Evolutionary conservation across 306 rosid genomes (phyloP), one percentile per base, ranked within the genome.

Genomic region (Trifolium dubium): DNA sequence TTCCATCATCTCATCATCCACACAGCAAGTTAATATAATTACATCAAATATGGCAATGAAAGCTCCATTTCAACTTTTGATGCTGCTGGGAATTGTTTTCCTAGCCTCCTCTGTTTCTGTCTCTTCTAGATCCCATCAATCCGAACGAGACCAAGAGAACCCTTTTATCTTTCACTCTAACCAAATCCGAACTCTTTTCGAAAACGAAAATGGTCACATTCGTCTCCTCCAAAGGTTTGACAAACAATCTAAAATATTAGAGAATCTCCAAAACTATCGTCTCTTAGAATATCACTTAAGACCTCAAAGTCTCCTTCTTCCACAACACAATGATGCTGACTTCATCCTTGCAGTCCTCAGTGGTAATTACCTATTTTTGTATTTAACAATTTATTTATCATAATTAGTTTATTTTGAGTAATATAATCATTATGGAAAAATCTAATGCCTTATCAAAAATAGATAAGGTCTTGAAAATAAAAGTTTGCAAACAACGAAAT

Each of bases 291-390:
- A 6, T 10, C 14, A 8, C 3, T 3, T 58, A 13, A 39, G 3
- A 50, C 83, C 83, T 41, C 12, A 43, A 15, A 63, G 83, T 6
- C 44, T 83, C 3, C 1, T 74, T 6, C 49, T 70, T 4, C 83
- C 83, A 0, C 67, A 56, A 13, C 80, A 82, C 62, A 31, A 59
- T 5, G 80, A 83, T 43, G 83, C 83, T 2, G 75, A 83, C 1
- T 74, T 17, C 31, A 6, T 83, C 67, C 30, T 83, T 10, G 18
- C 74, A 5, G 14, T 69, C 39, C 35, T n/a, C 8, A 19, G 5
- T 12, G 84, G 80, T 54, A 6, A 23, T 23, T 23, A 23, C 0
- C 1, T 23, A 23, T 0, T 23, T 23, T 23, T 23, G 23, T 23
- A 23, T 23, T 1, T 23, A 23, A 23, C 23, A 23, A 23, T 23